A percentile compares a stretch with the other conserved stretches of the same genome.
These are phyloP conservation scores for Diaporthe citri DNA, from an alignment of 2,329 filamentous ascomycete species.

Conservation along the genomic window DNA sequence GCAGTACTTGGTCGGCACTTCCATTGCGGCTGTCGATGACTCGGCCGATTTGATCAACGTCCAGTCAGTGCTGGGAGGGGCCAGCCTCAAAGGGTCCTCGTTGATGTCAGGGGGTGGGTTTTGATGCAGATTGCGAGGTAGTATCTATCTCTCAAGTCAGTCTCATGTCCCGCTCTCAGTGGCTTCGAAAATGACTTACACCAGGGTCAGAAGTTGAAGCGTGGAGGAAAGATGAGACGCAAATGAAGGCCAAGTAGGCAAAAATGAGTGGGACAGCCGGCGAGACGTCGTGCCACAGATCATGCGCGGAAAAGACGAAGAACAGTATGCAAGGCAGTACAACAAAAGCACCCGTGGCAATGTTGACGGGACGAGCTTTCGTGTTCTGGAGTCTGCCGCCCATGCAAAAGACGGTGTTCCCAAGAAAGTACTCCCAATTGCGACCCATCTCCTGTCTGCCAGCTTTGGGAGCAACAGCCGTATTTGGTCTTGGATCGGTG, in stretches of 20 bases:
- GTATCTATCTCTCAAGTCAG: constrained; percentile 69
- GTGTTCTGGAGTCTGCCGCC: constrained; percentile 91
- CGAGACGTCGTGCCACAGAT: constrained; percentile 87
- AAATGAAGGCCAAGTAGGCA: constrained; percentile 91
- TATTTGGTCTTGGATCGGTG: constrained; percentile 41
- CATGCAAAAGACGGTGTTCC: constrained; percentile 91
- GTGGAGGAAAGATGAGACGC: constrained; percentile 92
- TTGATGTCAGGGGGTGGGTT: constrained; percentile 82
- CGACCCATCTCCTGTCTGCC: constrained; percentile 63
- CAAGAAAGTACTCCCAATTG: constrained; percentile 93
- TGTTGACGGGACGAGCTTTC: constrained; percentile 86
- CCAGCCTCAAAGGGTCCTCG: constrained; percentile 84
- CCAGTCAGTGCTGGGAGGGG: constrained; percentile 93
- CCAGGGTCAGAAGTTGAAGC: constrained; percentile 94
- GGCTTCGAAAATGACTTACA: constrained; percentile 66
- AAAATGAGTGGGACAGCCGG: constrained; percentile 91
- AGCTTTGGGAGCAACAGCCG: constrained; percentile 50
- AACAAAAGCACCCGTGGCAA: constrained; percentile 86
- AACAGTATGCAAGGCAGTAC: constrained; percentile 84
- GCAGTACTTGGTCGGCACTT: constrained; percentile 98
- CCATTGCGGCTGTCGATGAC: constrained; percentile 86
- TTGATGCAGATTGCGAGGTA: constrained; percentile 91
- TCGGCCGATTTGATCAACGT: constrained; percentile 87
- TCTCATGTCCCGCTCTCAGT: not conserved
- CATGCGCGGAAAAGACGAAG: constrained; percentile 86